Percentiles rank a stretch among this genome's conserved stretches.
Conservation (phyloP, 208 protist species). For the Hexamita inflata region DNA sequence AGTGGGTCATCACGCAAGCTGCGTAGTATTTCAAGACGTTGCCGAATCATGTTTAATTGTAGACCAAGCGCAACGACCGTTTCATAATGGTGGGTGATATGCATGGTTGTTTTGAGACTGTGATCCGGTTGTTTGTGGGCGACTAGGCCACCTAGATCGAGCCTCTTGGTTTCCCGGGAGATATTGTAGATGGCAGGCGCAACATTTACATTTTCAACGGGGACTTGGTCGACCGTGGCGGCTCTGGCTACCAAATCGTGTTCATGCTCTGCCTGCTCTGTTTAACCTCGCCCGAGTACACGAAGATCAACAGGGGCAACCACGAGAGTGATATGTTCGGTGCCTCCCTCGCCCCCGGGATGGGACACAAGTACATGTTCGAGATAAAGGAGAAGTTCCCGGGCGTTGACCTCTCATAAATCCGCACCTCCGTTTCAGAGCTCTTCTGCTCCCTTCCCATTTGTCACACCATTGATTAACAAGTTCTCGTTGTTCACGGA, state of each 20-base stretch:
- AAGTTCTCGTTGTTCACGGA: slow-evolving; percentile 19
- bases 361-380: slow-evolving; percentile 21
- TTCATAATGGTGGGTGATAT: slow-evolving; percentile 18
- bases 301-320: slow-evolving; percentile 17
- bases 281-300: neutral
- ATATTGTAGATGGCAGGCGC: neutral
- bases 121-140: slow-evolving; percentile 15
- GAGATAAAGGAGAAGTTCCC: slow-evolving; percentile 14
- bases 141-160: neutral
- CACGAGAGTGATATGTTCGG: slow-evolving; percentile 28
- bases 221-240: slow-evolving; percentile 26
- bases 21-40: neutral
- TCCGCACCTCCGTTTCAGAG: neutral
- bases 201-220: slow-evolving; percentile 29
- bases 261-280: neutral
- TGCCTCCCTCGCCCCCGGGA: neutral
- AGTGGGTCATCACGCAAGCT: neutral
- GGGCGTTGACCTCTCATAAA: neutral
- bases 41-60: slow-evolving; percentile 17
- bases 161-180: slow-evolving; percentile 2
- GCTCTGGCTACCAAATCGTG: slow-evolving; percentile 20
- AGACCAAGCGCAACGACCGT: neutral
- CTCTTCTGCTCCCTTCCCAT: slow-evolving; percentile 22
- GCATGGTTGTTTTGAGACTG: slow-evolving; percentile 24
- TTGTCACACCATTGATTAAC: neutral